Base-by-base conservation (phyloP, 352 stramenopile species). In the Globisporangium iwayamae region DNA sequence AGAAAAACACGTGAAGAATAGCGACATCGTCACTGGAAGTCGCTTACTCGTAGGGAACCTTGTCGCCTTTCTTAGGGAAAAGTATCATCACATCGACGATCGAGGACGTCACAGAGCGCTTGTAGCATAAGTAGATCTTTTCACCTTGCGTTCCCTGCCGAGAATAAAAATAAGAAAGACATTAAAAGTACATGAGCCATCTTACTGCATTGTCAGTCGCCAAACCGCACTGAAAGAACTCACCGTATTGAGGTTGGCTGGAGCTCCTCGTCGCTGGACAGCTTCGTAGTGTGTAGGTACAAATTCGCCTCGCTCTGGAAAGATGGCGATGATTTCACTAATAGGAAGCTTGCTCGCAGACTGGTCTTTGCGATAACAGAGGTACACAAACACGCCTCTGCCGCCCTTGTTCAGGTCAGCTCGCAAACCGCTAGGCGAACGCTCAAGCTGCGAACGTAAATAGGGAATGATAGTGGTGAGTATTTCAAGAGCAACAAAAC, bases 61-160 rank as follows among this genome's bases (percentile, higher is more conserved):
- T 91, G 43, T 94, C 87, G n/a, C 83, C 86, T 64, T 96, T 96
- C 45, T 81, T 84, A 2, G 87, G 83, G 20, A 92, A 94, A 16
- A 96, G 50, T 28, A 94, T 73, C 8, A 79, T 70, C 30, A 93
- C 70, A 54, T 93, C 85, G 22, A 81, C 70, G 34, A 96, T 85
- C 2, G 75, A 74, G 7, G 82, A 87, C 34, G 62, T 83, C 20
- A 70, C 51, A 3, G 83, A 94, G 22, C 87, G 73, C 48, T 90
- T 92, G 46, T 82, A 87, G 68, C 84, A 94, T 48, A 96, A 51
- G 52, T 81, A 90, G 16, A 94, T 87, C 48, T 87, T 90, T 56
- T 94, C 85, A 9, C 85, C 83, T 83, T 91, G 83, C 4, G 81
- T 91, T 22, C 85, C 85, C 87, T 96, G 36, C 13, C 55, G 14